Evolutionary conservation across 1,139 yeast genomes (phyloP), one percentile per base, ranked within the genome.

Genomic region (Diutina neorugosa): DNA sequence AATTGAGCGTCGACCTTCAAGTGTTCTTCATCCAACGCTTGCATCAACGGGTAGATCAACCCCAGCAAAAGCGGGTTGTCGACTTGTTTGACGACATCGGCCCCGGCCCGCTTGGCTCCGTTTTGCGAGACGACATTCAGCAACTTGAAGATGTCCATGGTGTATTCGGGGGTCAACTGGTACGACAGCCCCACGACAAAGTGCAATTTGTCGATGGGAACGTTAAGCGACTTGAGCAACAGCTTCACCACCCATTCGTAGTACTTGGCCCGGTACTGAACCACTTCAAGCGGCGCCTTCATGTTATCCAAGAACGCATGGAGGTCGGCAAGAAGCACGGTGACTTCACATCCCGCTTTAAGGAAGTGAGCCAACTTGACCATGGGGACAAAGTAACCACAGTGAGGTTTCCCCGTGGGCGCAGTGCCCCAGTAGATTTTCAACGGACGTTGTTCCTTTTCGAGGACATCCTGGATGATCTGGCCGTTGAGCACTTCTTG

Each of bases 361-460:
- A 94, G 77, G 67, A 93, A 89, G 65, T 94, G 94, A 4, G 98
- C 98, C 62, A 94, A 71, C 69, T 94, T 93, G 57, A 94, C 84
- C 98, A 94, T 90, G 54, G 98, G 94, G 47, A 93, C 98, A 67
- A 93, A 90, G 78, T 94, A 94, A 51, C 97, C 99, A 74, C 98
- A 91, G 70, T 94, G 99, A 51, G 98, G 97, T 69, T 82, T 87
- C 52, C 99, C 99, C 6, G 99, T 94, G 54, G 96, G 96, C 16
- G 78, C 78, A 23, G 79, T 74, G 14, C 98, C 97, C 98, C 98
- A 94, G 81, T 94, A 94, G 63, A 94, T 71, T 64, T 81, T 86
- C 60, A 91, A 66, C 5, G 96, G 91, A 60, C 96, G 80, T 62
- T 89, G 80, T 64, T 87, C 85, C 56, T 80, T 84, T 65, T 84